phyloP scores from a whole-genome alignment of 2,329 filamentous ascomycete species.

The Trichoderma guizhouense region DNA sequence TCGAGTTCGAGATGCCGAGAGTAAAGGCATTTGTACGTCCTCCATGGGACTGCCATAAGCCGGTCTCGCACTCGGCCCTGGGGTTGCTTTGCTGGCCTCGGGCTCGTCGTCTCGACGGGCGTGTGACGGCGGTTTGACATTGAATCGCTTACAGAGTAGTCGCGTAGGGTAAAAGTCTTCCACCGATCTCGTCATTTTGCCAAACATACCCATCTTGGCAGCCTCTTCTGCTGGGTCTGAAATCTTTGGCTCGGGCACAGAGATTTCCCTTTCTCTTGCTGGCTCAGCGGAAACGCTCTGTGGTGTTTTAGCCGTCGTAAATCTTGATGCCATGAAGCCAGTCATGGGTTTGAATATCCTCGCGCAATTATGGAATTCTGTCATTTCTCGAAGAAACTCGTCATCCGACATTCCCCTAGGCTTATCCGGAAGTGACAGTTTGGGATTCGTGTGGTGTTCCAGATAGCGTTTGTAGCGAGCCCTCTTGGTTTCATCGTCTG shows the following conservation, averaged over 20 bases:
- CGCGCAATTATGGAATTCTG: conserved; percentile 65
- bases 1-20: not conserved
- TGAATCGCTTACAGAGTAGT: conserved; percentile 91
- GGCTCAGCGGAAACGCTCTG: conserved; percentile 27
- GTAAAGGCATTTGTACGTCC: conserved; percentile 1
- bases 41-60: not conserved
- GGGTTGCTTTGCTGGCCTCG: conserved; percentile 24
- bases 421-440: conserved; percentile 49
- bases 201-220: conserved; percentile 89
- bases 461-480: conserved; percentile 79
- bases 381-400: conserved; percentile 77
- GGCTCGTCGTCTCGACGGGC: conserved; percentile 52
- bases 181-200: conserved; percentile 72
- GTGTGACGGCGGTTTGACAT: conserved; percentile 72
- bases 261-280: conserved; percentile 25
- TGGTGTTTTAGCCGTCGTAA: conserved; percentile 66
- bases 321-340: conserved; percentile 88
- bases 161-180: conserved; percentile 75
- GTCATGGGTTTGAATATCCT: conserved; percentile 86
- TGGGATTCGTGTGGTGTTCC: conserved; percentile 60
- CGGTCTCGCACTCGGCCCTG: not conserved
- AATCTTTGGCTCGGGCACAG: conserved; percentile 33
- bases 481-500: conserved; percentile 75
- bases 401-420: conserved; percentile 50
- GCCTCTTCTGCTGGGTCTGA: conserved; percentile 78